Conservation (phyloP, 2,329 filamentous ascomycete species). For the Alternaria sp. region DNA sequence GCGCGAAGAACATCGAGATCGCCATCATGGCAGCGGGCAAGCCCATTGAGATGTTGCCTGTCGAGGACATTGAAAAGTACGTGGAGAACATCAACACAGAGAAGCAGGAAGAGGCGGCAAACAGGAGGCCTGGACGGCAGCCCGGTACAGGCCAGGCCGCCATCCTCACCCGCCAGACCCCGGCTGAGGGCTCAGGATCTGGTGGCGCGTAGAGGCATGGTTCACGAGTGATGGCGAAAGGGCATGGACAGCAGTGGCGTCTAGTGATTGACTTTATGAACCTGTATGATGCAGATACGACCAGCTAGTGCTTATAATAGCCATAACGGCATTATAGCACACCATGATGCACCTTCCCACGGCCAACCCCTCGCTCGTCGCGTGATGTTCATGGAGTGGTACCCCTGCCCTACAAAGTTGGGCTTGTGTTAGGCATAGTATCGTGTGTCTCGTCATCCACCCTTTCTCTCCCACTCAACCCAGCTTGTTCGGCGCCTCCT, state of each 20-base stretch:
- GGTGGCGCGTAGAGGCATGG: conserved; percentile 19
- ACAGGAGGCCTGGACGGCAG: conserved; percentile 76
- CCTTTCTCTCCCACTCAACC: conserved; percentile 63
- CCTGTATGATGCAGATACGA: conserved; percentile 41
- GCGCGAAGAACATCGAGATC: conserved; percentile 99
- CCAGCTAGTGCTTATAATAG: conserved; percentile 33
- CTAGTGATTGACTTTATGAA: conserved; percentile 42
- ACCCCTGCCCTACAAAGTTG: background rate
- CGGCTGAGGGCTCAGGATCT: conserved; percentile 50
- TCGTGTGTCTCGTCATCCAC: background rate
- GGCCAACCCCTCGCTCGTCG: conserved; percentile 20
- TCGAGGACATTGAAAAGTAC: conserved; percentile 95
- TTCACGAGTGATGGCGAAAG: conserved; percentile 35
- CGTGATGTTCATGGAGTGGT: conserved; percentile 16
- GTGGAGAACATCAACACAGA: conserved; percentile 99
- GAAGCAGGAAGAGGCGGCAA: conserved; percentile 98
- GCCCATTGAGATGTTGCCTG: conserved; percentile 88
- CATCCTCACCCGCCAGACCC: conserved; percentile 72
- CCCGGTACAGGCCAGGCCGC: conserved; percentile 75
- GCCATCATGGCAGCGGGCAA: conserved; percentile 96
- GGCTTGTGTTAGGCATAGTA: conserved; percentile 8
- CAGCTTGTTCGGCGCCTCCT: conserved; percentile 76
- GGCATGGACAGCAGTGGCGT: conserved; percentile 45
- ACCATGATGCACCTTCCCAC: conserved; percentile 2
- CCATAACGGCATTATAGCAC: conserved; percentile 39